These are phyloP conservation scores for Plasmodium gaboni DNA, from an alignment of 169 alveolate genomes.

Conservation along the genomic window DNA sequence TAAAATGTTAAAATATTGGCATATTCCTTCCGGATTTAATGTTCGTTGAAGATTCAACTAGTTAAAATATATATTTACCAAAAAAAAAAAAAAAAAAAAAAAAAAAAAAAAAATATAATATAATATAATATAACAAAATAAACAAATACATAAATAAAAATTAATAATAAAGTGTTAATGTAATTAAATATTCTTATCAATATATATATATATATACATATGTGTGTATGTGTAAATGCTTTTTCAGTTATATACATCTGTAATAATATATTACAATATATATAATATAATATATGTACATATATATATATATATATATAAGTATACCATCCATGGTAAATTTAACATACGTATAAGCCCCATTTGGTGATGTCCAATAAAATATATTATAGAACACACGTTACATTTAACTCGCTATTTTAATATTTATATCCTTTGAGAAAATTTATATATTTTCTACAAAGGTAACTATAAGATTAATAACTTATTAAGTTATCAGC, in stretches of 20 bases:
- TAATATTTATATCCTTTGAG: slow-evolving; percentile 7
- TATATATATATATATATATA: slow-evolving; percentile 1
- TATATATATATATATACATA: background rate
- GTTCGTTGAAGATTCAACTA: too few species aligned
- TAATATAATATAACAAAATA: too few species aligned
- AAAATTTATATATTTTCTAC: slow-evolving; percentile 16
- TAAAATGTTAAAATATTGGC: too few species aligned
- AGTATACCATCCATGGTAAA: slow-evolving; percentile 13
- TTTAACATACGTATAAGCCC: slow-evolving; percentile 77
- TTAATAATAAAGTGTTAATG: background rate
- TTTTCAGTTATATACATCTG: background rate
- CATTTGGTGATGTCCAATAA: slow-evolving; percentile 62
- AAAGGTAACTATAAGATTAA: slow-evolving; percentile 36
- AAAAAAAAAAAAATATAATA: too few species aligned
- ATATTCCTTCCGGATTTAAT: too few species aligned
- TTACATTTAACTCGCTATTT: slow-evolving; percentile 68
- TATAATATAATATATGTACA: too few species aligned
- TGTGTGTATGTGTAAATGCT: slow-evolving; percentile 4
- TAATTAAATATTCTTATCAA: background rate
- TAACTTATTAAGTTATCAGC: slow-evolving; percentile 75
- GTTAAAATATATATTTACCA: too few species aligned
- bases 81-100: too few species aligned
- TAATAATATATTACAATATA: too few species aligned
- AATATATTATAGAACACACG: slow-evolving; percentile 28
- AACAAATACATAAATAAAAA: too few species aligned